A percentile compares a stretch with the other conserved stretches of the same genome.
These are phyloP conservation scores for Tylopilus felleus DNA, from an alignment of 768 basidiomycete species.

Conservation along the genomic window DNA sequence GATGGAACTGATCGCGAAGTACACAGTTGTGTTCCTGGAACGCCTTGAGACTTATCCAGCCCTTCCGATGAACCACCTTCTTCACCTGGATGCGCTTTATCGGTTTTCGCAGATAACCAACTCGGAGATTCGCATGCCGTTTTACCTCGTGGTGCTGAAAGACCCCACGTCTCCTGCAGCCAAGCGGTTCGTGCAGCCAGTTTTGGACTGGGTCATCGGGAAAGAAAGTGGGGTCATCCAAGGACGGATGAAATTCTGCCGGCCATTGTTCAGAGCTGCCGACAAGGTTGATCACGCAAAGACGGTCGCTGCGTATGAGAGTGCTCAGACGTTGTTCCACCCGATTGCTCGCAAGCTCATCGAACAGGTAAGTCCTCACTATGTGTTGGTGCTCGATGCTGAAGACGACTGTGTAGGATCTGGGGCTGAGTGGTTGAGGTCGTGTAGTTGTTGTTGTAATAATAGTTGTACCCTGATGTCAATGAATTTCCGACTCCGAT, in stretches of 20 bases:
- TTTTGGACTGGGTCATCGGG: slow-evolving; percentile 46
- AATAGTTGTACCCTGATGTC: too few relatives aligned
- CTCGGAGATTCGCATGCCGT: slow-evolving; percentile 50
- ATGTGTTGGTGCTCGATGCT: neutral
- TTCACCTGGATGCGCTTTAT: slow-evolving; percentile 44
- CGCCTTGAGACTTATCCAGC: slow-evolving; percentile 41
- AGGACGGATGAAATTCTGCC: slow-evolving; percentile 56
- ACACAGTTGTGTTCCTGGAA: slow-evolving; percentile 55
- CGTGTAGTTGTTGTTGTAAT: too few relatives aligned
- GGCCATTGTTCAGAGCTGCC: slow-evolving; percentile 43
- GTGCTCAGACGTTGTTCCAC: slow-evolving; percentile 40
- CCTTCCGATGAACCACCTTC: slow-evolving; percentile 42
- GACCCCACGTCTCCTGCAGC: slow-evolving; percentile 35
- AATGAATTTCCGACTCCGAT: too few relatives aligned
- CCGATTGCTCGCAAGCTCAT: slow-evolving; percentile 50
- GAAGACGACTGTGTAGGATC: slow-evolving; percentile 20
- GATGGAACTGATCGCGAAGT: neutral
- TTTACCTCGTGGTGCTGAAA: slow-evolving; percentile 48
- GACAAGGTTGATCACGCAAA: slow-evolving; percentile 35
- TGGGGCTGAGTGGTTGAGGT: slow-evolving; percentile 8
- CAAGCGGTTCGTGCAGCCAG: slow-evolving; percentile 29
- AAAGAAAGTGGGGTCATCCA: slow-evolving; percentile 40
- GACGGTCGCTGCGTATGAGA: slow-evolving; percentile 35
- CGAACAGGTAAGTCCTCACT: slow-evolving; percentile 38
- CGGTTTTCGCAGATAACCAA: slow-evolving; percentile 40